These are phyloP conservation scores for Auxenochlorella pyrenoidosa DNA, from an alignment of 139 green algal species.

Conservation along the genomic window DNA sequence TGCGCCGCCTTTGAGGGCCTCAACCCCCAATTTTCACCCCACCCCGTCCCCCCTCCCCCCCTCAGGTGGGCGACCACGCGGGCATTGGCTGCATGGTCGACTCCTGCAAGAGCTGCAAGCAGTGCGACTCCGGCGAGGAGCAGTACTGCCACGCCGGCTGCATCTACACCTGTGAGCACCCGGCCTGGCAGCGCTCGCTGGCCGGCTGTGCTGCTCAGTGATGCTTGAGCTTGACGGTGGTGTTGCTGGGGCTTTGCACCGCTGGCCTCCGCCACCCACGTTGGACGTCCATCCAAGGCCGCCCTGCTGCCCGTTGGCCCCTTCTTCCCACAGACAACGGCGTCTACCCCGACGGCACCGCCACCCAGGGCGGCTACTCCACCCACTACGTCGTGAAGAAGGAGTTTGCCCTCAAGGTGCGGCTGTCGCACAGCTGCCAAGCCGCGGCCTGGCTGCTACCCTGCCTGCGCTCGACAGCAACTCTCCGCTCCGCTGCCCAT, in stretches of 20 bases:
- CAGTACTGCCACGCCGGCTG: constrained; percentile 55
- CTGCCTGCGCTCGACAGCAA: no score
- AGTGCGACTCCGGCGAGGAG: constrained; percentile 51
- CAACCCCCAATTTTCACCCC: neutral
- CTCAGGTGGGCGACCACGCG: constrained; percentile 68
- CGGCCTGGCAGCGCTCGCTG: neutral
- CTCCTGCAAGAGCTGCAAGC: constrained; percentile 66
- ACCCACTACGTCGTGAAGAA: constrained; percentile 67
- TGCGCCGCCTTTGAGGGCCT: neutral
- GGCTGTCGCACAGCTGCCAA: neutral
- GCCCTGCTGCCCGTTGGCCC: no score
- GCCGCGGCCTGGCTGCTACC: no score
- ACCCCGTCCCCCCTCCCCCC: neutral
- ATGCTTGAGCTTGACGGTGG: no score
- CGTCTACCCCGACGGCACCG: constrained; percentile 56
- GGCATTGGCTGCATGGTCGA: constrained; percentile 85
- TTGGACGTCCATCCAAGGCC: neutral
- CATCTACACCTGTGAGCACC: constrained; percentile 17
- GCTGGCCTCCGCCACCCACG: no score
- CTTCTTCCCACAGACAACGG: constrained; percentile 59
- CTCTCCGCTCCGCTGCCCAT: no score
- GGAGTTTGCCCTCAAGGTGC: constrained; percentile 37
- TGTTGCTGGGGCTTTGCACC: no score
- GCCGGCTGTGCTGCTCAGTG: no score
- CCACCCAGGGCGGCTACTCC: constrained; percentile 81